Percentiles rank a stretch among this genome's conserved stretches.
Conservation (phyloP, 2,329 filamentous ascomycete species). For the Venturiaceae sp. region DNA sequence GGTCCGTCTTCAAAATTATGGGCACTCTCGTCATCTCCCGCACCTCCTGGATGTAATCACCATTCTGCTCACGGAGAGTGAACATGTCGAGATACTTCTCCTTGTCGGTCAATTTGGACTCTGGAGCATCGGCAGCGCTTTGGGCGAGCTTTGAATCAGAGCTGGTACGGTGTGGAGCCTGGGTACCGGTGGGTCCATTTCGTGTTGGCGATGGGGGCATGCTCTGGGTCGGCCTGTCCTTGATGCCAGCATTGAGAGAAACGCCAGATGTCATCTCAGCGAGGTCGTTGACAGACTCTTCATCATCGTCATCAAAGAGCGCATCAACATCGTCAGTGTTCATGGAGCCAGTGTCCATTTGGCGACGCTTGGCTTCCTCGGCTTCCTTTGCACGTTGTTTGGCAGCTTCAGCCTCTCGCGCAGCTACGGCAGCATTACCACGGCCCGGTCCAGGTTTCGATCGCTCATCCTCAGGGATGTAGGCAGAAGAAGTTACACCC, state of each 20-base stretch:
- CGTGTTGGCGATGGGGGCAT: constrained; percentile 85
- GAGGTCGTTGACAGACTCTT: constrained; percentile 62
- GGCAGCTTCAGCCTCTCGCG: constrained; percentile 71
- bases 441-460: constrained; percentile 72
- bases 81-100: constrained; percentile 93
- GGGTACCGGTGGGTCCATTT: constrained; percentile 55
- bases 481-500: constrained; percentile 90
- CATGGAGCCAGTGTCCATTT: constrained; percentile 90
- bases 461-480: constrained; percentile 92
- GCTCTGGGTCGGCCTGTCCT: constrained; percentile 84
- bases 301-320: constrained; percentile 90
- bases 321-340: constrained; percentile 89
- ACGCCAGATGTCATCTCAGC: constrained; percentile 90
- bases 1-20: constrained; percentile 96
- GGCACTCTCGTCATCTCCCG: constrained; percentile 95
- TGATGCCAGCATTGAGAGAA: constrained; percentile 55
- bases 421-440: constrained; percentile 61
- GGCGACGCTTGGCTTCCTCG: constrained; percentile 83
- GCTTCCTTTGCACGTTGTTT: constrained; percentile 75
- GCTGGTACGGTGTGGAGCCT: constrained; percentile 72
- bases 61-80: constrained; percentile 79
- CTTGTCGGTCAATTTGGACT: constrained; percentile 79
- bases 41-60: constrained; percentile 96
- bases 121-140: constrained; percentile 55
- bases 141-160: constrained; percentile 88